These are phyloP conservation scores for Saraca asoca DNA, from an alignment of 331 rosid genomes.

Conservation along the genomic window DNA sequence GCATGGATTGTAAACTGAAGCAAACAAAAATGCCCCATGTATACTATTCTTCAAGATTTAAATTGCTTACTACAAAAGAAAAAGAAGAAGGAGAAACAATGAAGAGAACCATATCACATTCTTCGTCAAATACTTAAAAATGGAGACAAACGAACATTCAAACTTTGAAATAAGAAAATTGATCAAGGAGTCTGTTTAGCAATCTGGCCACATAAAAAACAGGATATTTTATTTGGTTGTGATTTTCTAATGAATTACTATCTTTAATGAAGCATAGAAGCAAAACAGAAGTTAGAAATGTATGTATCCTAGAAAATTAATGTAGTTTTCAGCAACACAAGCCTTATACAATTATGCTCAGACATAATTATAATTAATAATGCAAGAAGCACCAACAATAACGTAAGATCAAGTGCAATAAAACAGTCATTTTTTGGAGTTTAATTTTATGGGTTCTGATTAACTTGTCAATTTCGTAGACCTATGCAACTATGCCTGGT, in stretches of 20 bases:
- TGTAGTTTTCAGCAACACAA: too few relatives aligned
- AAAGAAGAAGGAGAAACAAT: not conserved
- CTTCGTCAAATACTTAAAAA: not conserved
- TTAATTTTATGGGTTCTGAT: not conserved
- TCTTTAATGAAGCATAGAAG: conserved; percentile 6
- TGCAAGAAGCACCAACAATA: not conserved
- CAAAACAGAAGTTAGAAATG: not conserved
- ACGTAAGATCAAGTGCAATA: not conserved
- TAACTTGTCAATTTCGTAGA: conserved; percentile 15
- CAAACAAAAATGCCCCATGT: not conserved
- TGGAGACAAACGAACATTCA: not conserved
- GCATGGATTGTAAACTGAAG: not conserved
- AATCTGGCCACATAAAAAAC: not conserved
- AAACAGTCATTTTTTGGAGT: not conserved
- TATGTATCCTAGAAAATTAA: too few relatives aligned
- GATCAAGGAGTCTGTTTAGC: conserved; percentile 12
- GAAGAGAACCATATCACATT: not conserved
- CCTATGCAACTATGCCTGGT: conserved; percentile 3
- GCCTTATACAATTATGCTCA: too few relatives aligned
- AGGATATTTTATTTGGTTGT: not conserved
- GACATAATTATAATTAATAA: too few relatives aligned
- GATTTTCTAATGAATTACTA: conserved; percentile 17
- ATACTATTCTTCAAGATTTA: not conserved
- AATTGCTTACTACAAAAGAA: conserved; percentile 5
- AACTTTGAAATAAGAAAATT: not conserved